Base-by-base conservation (phyloP, 2,329 filamentous ascomycete species). In the Colletotrichum godetiae region DNA sequence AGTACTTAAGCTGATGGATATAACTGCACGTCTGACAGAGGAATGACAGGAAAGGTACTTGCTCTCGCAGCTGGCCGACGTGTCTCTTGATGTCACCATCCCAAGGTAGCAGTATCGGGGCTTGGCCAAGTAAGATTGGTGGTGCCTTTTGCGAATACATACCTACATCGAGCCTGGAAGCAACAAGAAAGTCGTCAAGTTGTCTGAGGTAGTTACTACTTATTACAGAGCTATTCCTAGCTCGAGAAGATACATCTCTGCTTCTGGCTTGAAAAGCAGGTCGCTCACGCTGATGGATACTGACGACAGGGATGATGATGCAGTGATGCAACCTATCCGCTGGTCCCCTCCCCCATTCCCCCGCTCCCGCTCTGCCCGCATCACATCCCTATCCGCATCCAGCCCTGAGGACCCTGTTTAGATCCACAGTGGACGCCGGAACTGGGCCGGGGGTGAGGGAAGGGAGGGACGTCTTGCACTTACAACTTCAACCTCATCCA, bases 381-480 rank as follows among this genome's bases (percentile, higher is more conserved):
- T 49, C 42, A 49, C 42, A 49, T 49, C 42, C 42, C 42, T 49
- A n/a, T 65, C 27, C 49, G 46, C 49, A 27, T 56, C 62, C 67
- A 53, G 59, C 52, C 67, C 37, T 64, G 22, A 11, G 5, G 35
- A 58, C 67, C 67, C 67, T 69, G 59, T 58, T 29, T 27, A 37
- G 52, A 64, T 65, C 70, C 70, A 73, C 70, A 59, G 55, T 60
- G 22, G 52, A 68, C 65, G 58, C 53, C 58, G 69, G 60, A 53
- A 53, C 60, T 69, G 65, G 53, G 65, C 66, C 58, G 69, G 67
- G 59, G 8, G 66, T 53, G 42, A 19, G 19, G 15, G 42, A 7
- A 19, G 19, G 42, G 19, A 15, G 42, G 19, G 7, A n/a, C n/a
- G 22, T 53, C 35, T 15, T 10, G 27, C 29, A n/a, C 10, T 31